Evolutionary conservation across 768 basidiomycete genomes (phyloP).

Genomic region (Xerocomus spinulosus): DNA sequence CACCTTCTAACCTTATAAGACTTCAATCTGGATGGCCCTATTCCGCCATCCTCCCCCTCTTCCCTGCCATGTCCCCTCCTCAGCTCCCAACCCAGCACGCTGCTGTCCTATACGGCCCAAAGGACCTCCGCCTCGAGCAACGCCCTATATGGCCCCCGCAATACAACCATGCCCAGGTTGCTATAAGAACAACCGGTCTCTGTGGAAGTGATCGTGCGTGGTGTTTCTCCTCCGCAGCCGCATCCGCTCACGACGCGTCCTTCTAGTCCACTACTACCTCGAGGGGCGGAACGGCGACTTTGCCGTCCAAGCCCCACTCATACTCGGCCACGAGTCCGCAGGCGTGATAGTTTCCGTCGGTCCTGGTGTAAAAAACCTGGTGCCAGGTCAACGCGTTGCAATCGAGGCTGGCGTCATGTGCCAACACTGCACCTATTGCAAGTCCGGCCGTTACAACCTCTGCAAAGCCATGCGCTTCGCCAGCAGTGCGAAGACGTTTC

Average conservation of each 20-base stretch:
- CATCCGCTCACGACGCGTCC: conserved; percentile 2
- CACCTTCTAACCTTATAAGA: conserved; percentile 34
- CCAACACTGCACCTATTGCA: conserved; percentile 64
- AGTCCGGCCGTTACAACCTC: conserved; percentile 83
- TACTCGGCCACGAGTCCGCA: conserved; percentile 92
- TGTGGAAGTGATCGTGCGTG: conserved; percentile 80
- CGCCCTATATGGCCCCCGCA: conserved; percentile 70
- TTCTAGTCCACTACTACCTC: conserved; percentile 81
- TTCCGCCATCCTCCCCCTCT: conserved; percentile 22
- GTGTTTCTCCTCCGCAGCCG: neutral
- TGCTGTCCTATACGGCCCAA: conserved; percentile 78
- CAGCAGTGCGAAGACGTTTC: conserved; percentile 84
- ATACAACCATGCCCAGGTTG: conserved; percentile 73
- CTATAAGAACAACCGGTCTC: conserved; percentile 78
- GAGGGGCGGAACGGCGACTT: conserved; percentile 93
- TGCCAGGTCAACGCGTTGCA: conserved; percentile 82
- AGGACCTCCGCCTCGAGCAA: conserved; percentile 76
- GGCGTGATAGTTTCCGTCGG: conserved; percentile 84
- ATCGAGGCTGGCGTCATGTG: conserved; percentile 94
- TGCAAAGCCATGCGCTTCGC: conserved; percentile 90
- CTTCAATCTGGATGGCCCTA: conserved; percentile 20
- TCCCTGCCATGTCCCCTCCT: conserved; percentile 38
- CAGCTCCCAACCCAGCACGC: conserved; percentile 58
- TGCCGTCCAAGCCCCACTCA: conserved; percentile 76
- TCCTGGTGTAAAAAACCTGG: conserved; percentile 57